Conservation (phyloP, 2,329 filamentous ascomycete genomes). For the Penicillium polonicum region DNA sequence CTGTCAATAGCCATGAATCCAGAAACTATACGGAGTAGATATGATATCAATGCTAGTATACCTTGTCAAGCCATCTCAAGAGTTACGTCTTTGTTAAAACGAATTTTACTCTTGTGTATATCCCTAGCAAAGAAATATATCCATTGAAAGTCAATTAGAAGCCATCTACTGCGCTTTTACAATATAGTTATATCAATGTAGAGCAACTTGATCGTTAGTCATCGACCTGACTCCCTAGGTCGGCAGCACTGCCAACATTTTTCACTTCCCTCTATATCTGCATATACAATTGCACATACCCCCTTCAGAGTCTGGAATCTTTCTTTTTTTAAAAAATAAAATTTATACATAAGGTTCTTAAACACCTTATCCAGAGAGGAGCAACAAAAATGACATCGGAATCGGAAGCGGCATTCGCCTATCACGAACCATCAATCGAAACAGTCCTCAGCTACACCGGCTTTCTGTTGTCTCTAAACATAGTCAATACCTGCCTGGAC, state of each 20-base stretch:
- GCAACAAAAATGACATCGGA: neutral
- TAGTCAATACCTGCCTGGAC: constrained; percentile 58
- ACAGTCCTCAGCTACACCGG: constrained; percentile 61
- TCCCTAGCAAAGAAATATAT: neutral
- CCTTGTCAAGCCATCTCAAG: neutral
- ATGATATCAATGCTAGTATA: neutral
- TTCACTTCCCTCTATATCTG: neutral
- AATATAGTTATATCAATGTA: neutral
- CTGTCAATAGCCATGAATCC: neutral
- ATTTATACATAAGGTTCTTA: neutral
- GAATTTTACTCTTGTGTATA: neutral
- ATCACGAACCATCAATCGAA: constrained; percentile 62
- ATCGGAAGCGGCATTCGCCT: constrained; percentile 46
- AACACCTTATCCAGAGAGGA: neutral
- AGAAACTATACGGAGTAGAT: neutral
- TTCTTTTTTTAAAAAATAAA: too few species aligned
- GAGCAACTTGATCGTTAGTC: neutral
- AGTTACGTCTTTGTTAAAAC: neutral
- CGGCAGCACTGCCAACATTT: too few species aligned
- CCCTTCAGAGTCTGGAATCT: neutral
- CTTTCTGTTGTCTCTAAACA: constrained; percentile 63
- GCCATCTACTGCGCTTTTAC: neutral
- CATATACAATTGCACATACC: neutral
- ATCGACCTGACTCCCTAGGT: neutral
- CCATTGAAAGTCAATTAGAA: neutral